Base-by-base conservation (phyloP, 371 early-diverging fungal species). In the Mucor indicus region DNA sequence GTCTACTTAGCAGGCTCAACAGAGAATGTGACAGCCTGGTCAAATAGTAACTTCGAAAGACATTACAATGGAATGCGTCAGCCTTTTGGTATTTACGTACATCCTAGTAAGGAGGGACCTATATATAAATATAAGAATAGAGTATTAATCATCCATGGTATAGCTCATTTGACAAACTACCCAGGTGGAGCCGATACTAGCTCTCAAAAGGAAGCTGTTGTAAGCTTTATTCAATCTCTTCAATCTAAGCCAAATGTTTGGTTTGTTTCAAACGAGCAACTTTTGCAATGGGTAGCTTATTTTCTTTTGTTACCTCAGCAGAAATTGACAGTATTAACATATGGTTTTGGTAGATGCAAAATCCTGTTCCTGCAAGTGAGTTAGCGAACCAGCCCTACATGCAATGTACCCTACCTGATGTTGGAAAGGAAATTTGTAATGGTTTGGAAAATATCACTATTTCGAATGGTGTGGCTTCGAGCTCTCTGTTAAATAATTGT, bases 341-440 rank as follows among this genome's bases (percentile, higher is more conserved):
- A 29, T 8, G 30, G 30, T 12, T 12, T 29, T 29, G 30, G 15
- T 56, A 69, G 69, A 81, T 85, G 80, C 63, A 83, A 67, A 81
- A 82, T 64, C 85, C 85, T 43, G 85, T 85, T 7, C 84, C 84
- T 8, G 75, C 67, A 25, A 72, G 75, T 23, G 63, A 82, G 38
- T 54, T 85, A 24, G 81, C 75, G 9, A 49, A 48, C 21, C 81
- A 81, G 38, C 40, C 62, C 13, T 80, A 82, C 58, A 81, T 84
- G 80, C 69, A 77, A 57, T 84, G 85, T 55, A 55, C 56, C 9
- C 39, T 70, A 38, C 81, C 87, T 11, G 75, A 72, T n/a, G 71
- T 79, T 38, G 73, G 80, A 60, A 81, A 80, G 45, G 81, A 83
- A 52, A 88, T 88, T 55, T 88, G 89, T 63, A 86, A 88, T 51